Base-by-base conservation (phyloP, 1,284 basidiomycete genomes). In the Cutaneotrichosporon sp. region DNA sequence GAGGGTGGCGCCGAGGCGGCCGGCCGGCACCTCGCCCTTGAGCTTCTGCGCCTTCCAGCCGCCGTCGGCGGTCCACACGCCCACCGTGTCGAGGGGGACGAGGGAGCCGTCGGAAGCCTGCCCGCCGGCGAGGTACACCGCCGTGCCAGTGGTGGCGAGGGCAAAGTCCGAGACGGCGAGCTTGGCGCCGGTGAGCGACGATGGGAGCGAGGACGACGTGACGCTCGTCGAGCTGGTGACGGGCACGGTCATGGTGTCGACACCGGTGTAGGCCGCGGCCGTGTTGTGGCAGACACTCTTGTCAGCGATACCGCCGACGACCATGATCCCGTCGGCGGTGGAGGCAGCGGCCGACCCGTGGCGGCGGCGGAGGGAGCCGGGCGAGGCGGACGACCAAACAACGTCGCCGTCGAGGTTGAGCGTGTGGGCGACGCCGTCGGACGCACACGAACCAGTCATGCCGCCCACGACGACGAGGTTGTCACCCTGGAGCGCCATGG, bases 281-380 rank as follows among this genome's bases (percentile, higher is more conserved):
- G 70, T 67, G 24, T 67, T 68, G 71, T 72, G 64, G 62, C 79
- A 80, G 8, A 72, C 69, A 51, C 74, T 75, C 53, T 67, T 67
- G 59, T 80, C 79, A n/a, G 72, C 67, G 18, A 79, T 62, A 55
- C 79, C 79, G 5, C 78, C 79, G 24, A 80, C 70, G 45, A 78
- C 65, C 63, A 78, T 71, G 20, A 77, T 42, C 6, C 65, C 64
- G 27, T 67, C 63, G 58, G 70, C 69, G 34, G 72, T 65, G 46
- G 62, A 66, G 16, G 63, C 72, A 49, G 72, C 72, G 10, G 62
- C 72, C 18, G 74, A 69, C 8, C 76, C 76, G 54, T 76, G 62
- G 22, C 77, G 62, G 33, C 79, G 67, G 25, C 71, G 59, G 18
- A 78, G 58, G 11, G 60, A 62, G 3, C 45, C 52, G 3, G 76